These are phyloP conservation scores for Solanum ossicruentum DNA, from an alignment of 257 asterid species.

Conservation along the genomic window DNA sequence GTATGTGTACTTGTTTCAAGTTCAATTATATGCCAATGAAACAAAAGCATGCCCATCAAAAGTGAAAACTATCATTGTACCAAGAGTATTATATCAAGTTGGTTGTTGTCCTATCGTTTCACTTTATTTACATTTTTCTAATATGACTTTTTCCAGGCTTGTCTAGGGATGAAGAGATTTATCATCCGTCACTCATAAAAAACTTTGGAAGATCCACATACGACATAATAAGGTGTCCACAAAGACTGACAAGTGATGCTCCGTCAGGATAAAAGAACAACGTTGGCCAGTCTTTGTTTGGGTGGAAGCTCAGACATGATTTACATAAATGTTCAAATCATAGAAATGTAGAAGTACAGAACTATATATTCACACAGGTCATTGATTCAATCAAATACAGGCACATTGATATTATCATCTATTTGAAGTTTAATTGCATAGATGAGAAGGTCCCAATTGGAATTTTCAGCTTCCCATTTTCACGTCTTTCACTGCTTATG, in stretches of 20 bases:
- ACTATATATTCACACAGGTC: not conserved
- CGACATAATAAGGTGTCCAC: constrained; percentile 42
- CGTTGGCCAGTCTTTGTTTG: not conserved
- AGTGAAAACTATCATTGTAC: not conserved
- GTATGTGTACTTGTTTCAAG: not conserved
- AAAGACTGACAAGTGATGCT: constrained; percentile 41
- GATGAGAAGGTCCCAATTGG: not conserved
- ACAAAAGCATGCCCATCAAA: not conserved
- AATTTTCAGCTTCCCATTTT: not conserved
- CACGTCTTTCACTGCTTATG: not conserved
- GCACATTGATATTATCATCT: not conserved
- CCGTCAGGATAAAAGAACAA: constrained; percentile 23
- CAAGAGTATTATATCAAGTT: not conserved
- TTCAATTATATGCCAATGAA: not conserved
- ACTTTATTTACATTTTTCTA: not conserved
- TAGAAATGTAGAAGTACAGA: not conserved
- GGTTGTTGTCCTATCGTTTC: not conserved
- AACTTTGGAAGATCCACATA: constrained; percentile 50
- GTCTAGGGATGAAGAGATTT: constrained; percentile 44
- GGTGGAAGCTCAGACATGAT: not conserved
- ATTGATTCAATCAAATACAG: not conserved
- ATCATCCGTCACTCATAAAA: constrained; percentile 23
- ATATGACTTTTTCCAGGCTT: constrained; percentile 28
- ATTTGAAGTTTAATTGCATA: not conserved
- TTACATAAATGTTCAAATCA: not conserved